Base-by-base conservation (phyloP, 2,329 filamentous ascomycete genomes). In the Golovinomyces cichoracearum region DNA sequence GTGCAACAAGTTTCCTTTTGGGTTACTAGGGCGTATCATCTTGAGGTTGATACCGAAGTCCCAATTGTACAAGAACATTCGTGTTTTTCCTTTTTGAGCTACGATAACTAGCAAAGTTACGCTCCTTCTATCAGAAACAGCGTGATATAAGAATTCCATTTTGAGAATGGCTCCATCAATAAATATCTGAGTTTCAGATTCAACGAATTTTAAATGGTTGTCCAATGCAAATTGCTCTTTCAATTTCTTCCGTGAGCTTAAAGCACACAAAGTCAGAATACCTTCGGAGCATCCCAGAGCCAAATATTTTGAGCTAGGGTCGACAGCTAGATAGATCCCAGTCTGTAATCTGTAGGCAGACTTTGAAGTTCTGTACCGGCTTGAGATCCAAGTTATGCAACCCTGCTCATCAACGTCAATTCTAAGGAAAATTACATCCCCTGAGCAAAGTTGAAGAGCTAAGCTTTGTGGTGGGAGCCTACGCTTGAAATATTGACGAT, bases 121-220 rank as follows among this genome's bases (percentile, higher is more conserved):
- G 55, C 78, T 76, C 48, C 77, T 68, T 9, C 74, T 69, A 51
- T 86, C 77, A 48, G 74, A 70, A 0, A 71, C 63, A 9, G 70
- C 69, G 6, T 85, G 82, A 51, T 80, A 75, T 2, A 98, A 68
- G 54, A 95, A 98, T 21, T 85, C 80, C 68, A 94, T 78, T 55
- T 83, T 81, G 56, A 88, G 69, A 49, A 95, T 83, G n/a, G 78
- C 68, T 0, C 83, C 85, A 6, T 76, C 71, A 6, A 84, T 66
- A 10, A 51, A 49, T 19, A 58, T 26, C 4, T 55, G 51, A 35
- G 42, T 51, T 44, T 60, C 53, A 0, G 60, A 62, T 51, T 68
- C 68, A 50, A 93, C 70, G 1, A 80, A 80, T 9, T 67, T 62
- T 50, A 82, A 61, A 53, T 64, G 57, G n/a, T 65, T 62, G 27